Conservation (phyloP, 345 rosid species). For the Ceriops decandra region DNA sequence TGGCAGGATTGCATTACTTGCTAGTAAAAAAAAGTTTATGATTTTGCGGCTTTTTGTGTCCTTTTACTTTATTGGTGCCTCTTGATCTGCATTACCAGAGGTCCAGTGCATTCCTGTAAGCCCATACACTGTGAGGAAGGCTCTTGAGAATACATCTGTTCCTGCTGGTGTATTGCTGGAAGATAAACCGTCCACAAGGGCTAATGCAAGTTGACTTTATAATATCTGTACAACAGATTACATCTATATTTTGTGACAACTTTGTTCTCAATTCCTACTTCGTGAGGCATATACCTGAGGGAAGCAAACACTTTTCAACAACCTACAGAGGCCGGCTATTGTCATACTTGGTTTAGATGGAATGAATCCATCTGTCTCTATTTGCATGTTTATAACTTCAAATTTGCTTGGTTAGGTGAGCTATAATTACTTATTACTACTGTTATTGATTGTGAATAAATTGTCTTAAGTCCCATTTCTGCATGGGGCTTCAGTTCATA, state of each 20-base stretch:
- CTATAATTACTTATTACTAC: neutral
- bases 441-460: neutral
- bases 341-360: too few species aligned
- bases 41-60: slow-evolving; percentile 8
- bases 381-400: too few species aligned
- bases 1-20: slow-evolving; percentile 84
- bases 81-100: slow-evolving; percentile 7
- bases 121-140: slow-evolving; percentile 77
- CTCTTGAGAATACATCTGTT: slow-evolving; percentile 79
- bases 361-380: slow-evolving; percentile 8
- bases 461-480: neutral
- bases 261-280: slow-evolving; percentile 59
- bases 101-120: slow-evolving; percentile 75
- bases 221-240: neutral
- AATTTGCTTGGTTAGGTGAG: too few species aligned
- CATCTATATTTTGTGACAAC: slow-evolving; percentile 10
- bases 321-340: slow-evolving; percentile 11
- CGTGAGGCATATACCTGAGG: slow-evolving; percentile 83
- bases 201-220: slow-evolving; percentile 83
- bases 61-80: slow-evolving; percentile 9
- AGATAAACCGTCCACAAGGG: slow-evolving; percentile 84
- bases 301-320: slow-evolving; percentile 64
- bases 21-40: slow-evolving; percentile 89
- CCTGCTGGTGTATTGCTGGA: slow-evolving; percentile 68
- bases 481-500: neutral